Evolutionary conservation across 2,329 filamentous ascomycete genomes (phyloP).

Genomic region (Clarireedia monteithiana): DNA sequence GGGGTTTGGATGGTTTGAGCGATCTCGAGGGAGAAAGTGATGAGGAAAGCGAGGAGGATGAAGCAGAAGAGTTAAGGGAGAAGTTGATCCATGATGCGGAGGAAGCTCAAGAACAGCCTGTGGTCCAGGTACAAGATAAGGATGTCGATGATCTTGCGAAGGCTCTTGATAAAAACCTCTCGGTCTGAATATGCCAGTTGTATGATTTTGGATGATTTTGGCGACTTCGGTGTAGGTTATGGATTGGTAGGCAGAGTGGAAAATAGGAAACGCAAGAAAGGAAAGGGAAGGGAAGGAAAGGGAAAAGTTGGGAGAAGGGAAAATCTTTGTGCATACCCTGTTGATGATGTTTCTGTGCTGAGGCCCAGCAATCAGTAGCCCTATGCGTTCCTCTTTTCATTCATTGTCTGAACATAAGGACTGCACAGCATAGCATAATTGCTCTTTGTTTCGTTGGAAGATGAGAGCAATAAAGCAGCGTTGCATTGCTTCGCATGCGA

Average conservation of each 20-base stretch:
- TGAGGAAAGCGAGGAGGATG: conserved; percentile 61
- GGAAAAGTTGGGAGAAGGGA: neutral
- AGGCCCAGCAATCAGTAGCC: neutral
- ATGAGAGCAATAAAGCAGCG: neutral
- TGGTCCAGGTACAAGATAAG: conserved; percentile 62
- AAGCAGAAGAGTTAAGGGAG: conserved; percentile 58
- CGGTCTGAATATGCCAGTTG: conserved; percentile 2
- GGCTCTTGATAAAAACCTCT: conserved; percentile 39
- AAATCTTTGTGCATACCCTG: neutral
- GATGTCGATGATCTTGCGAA: conserved; percentile 76
- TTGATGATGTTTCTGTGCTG: neutral
- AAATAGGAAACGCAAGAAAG: neutral
- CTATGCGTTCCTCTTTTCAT: neutral
- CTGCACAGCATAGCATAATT: neutral
- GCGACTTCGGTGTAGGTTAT: neutral
- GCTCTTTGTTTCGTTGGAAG: neutral
- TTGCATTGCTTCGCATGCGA: neutral
- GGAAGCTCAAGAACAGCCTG: conserved; percentile 63
- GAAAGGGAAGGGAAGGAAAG: neutral
- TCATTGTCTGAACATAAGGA: neutral
- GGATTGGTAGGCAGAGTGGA: neutral
- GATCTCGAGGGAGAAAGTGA: conserved; percentile 71
- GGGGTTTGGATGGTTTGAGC: conserved; percentile 78
- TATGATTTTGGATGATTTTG: conserved; percentile 1
- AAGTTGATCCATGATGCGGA: conserved; percentile 63